These are phyloP conservation scores for Aspergillus tamarii DNA, from an alignment of 2,329 filamentous ascomycete genomes.

Conservation along the genomic window DNA sequence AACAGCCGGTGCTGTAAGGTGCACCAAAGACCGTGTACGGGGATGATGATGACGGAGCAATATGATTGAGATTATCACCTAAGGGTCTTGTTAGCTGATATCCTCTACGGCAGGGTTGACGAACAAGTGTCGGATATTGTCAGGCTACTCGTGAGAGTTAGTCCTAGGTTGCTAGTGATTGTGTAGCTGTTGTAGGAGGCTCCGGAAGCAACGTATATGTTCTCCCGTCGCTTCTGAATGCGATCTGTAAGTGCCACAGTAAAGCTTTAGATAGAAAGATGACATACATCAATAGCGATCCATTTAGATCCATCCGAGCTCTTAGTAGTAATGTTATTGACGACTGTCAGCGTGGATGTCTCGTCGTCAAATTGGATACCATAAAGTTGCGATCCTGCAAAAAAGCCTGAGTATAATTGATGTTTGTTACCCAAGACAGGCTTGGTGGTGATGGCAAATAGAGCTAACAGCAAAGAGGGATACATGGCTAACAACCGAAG, in stretches of 20 bases:
- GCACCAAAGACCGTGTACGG: neutral
- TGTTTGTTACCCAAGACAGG: neutral
- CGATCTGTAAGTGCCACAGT: neutral
- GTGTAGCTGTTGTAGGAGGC: neutral
- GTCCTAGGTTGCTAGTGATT: neutral
- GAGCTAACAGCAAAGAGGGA: neutral
- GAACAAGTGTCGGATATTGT: neutral
- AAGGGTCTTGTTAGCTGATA: neutral
- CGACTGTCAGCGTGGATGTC: neutral
- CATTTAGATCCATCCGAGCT: neutral
- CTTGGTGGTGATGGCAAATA: neutral
- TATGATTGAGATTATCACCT: neutral
- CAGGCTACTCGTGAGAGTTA: neutral
- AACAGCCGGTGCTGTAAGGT: neutral
- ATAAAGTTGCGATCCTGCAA: neutral
- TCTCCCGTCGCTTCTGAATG: neutral
- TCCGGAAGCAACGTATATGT: neutral
- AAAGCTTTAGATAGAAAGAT: neutral
- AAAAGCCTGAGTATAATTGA: neutral
- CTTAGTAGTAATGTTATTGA: neutral
- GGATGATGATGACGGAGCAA: neutral
- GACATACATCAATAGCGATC: neutral
- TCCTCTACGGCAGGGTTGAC: neutral
- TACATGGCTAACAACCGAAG: neutral
- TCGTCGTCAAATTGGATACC: neutral